A percentile compares a stretch with the other conserved stretches of the same genome.
Evolutionary conservation across 768 basidiomycete species (phyloP).

Genomic region (Kwoniella pini): DNA sequence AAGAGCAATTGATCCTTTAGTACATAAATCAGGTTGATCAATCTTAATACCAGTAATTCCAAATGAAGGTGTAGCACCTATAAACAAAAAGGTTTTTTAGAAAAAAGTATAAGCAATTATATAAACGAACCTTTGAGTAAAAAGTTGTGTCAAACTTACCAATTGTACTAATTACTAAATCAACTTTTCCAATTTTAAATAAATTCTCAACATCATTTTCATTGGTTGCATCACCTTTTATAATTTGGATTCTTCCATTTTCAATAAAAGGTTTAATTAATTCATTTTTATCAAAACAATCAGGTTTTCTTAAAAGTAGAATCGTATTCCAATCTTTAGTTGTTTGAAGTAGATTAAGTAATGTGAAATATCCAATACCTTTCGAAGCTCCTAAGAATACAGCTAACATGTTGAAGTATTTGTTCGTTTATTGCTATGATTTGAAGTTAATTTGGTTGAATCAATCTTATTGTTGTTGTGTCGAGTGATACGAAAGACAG

Average conservation of each 20-base stretch:
- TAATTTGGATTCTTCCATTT: conserved; percentile 9
- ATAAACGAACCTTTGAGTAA: too few species aligned
- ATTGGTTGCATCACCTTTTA: conserved; percentile 29
- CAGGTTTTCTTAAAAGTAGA: conserved; percentile 27
- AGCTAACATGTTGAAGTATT: conserved; percentile 19
- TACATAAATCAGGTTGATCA: conserved; percentile 29
- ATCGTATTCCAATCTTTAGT: conserved; percentile 5
- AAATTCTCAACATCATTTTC: conserved; percentile 16
- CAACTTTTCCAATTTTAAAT: conserved; percentile 21
- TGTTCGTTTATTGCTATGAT: too few species aligned
- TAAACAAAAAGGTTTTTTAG: background rate
- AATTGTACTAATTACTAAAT: conserved; percentile 29
- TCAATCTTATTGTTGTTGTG: too few species aligned
- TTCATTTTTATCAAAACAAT: conserved; percentile 10
- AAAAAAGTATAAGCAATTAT: too few species aligned
- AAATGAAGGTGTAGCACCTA: conserved; percentile 19
- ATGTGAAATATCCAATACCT: conserved; percentile 18
- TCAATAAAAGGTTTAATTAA: conserved; percentile 13
- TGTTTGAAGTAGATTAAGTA: conserved; percentile 10
- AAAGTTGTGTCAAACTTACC: conserved; percentile 32
- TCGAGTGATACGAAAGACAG: too few species aligned
- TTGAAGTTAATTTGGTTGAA: too few species aligned
- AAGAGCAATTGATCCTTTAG: conserved; percentile 12
- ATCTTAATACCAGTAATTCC: conserved; percentile 20
- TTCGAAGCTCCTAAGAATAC: conserved; percentile 28